Conservation (phyloP, 345 rosid species). For the Salix caprea region DNA sequence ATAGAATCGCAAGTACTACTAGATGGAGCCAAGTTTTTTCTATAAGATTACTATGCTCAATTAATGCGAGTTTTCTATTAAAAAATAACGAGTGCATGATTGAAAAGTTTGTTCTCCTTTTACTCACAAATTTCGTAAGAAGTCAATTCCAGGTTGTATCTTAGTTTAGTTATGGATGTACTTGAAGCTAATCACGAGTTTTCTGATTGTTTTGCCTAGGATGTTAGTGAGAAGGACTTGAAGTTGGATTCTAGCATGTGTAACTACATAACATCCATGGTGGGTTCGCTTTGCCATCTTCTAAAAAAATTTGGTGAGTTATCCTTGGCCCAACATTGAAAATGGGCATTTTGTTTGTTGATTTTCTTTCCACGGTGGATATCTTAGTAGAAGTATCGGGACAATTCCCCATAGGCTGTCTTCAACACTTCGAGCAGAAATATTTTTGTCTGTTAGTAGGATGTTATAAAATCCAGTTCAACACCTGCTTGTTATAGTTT, state of each 20-base stretch:
- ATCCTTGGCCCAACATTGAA: background rate
- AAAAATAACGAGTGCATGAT: too few species aligned
- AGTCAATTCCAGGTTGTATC: too few species aligned
- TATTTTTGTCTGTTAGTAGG: background rate
- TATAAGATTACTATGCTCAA: too few species aligned
- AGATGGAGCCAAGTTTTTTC: too few species aligned
- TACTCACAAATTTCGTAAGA: too few species aligned
- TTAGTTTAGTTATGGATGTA: background rate
- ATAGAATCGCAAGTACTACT: too few species aligned
- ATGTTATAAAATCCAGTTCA: background rate
- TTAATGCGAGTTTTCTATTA: too few species aligned
- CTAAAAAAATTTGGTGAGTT: constrained; percentile 57
- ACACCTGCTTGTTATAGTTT: too few species aligned
- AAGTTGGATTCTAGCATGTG: constrained; percentile 38
- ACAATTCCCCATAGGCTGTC: background rate
- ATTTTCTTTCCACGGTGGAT: background rate
- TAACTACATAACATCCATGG: constrained; percentile 44
- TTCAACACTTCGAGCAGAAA: background rate
- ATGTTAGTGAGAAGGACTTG: constrained; percentile 30
- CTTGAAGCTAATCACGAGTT: too few species aligned
- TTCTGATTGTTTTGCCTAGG: constrained; percentile 31
- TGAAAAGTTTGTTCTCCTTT: too few species aligned
- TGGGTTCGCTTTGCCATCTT: constrained; percentile 73
- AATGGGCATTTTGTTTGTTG: background rate
- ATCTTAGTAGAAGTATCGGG: background rate